Percentiles rank a stretch among this genome's conserved stretches.
These are phyloP conservation scores for Aureobasidium subglaciale DNA, from an alignment of 2,329 filamentous ascomycete genomes.

Conservation along the genomic window DNA sequence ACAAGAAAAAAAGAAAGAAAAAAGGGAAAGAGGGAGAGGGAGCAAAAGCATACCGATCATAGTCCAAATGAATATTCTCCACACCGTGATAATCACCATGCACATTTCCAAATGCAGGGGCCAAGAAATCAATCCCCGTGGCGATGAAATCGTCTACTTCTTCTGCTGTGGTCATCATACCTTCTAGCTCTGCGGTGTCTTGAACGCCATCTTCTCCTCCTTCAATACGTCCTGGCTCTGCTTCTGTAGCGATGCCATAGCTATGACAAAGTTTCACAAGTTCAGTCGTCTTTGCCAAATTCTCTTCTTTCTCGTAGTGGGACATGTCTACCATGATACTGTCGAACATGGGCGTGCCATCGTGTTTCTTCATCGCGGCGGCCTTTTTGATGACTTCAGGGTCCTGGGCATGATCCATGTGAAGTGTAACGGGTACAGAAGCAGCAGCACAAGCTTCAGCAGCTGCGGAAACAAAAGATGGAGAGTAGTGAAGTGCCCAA, in stretches of 20 bases:
- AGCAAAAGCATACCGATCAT: constrained; percentile 43
- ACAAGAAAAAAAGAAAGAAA: background rate
- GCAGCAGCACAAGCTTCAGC: constrained; percentile 38
- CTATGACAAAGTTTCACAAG: constrained; percentile 57
- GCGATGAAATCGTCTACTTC: constrained; percentile 64
- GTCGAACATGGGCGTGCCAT: constrained; percentile 49
- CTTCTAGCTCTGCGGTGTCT: constrained; percentile 57
- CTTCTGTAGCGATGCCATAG: constrained; percentile 61
- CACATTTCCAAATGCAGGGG: constrained; percentile 69
- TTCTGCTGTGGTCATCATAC: constrained; percentile 59
- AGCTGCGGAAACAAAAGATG: constrained; percentile 40
- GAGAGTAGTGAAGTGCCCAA: constrained; percentile 63
- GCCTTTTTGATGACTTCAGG: constrained; percentile 36
- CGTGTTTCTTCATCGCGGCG: constrained; percentile 22
- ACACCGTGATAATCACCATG: constrained; percentile 69
- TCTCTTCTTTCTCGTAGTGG: constrained; percentile 64
- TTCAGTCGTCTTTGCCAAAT: constrained; percentile 56
- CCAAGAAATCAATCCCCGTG: constrained; percentile 66
- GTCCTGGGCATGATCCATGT: constrained; percentile 43
- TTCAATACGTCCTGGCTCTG: constrained; percentile 64
- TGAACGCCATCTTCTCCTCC: constrained; percentile 68
- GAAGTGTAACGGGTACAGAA: constrained; percentile 37
- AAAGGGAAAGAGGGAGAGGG: no score
- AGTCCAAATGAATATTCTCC: constrained; percentile 54
- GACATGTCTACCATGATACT: constrained; percentile 74